Evolutionary conservation across 2,329 filamentous ascomycete species (phyloP), one percentile per base, ranked within the genome.

Genomic region (Monilinia vaccinii-corymbosi): DNA sequence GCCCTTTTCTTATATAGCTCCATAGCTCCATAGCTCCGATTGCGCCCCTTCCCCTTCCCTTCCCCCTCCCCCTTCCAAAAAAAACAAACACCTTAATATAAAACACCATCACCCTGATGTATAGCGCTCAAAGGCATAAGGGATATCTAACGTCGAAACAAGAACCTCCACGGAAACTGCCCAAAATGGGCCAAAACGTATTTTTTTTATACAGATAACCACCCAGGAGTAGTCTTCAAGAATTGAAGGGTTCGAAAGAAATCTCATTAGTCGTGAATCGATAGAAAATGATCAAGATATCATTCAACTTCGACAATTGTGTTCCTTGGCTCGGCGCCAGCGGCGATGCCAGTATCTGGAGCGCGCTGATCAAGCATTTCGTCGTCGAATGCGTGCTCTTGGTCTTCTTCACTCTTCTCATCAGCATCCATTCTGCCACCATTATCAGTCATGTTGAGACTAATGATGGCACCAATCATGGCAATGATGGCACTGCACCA

Each of bases 401-500:
- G 63, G 28, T 67, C 66, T 40, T 69, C 69, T 16, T 69, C 67
- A 18, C 36, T 63, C 60, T 71, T 71, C 59, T 71, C 69, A 42
- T 68, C 61, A 3, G 63, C 61, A 56, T 71, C 68, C 66, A 70
- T 70, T 14, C 69, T 63, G 18, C 69, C 69, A 38, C 70, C 70
- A 38, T 68, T 67, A 21, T 93, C 88, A 40, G 84, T 84, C 74
- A 97, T 88, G 71, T 84, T 84, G 62, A 91, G 79, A 72, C 88
- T 89, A 68, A 94, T 78, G 55, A 88, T 75, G 1, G 87, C 89
- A 49, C 92, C 94, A 16, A 84, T 73, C 13, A 90, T 75, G 38
- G 91, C 89, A 36, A 97, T 84, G 4, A 88, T 69, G 10, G 88
- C 90, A 65, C 87, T 92, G 63, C 85, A 86, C 94, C 94, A 99